Conservation (phyloP, 176 grass and related monocot genomes). For the Elymus sibiricus region DNA sequence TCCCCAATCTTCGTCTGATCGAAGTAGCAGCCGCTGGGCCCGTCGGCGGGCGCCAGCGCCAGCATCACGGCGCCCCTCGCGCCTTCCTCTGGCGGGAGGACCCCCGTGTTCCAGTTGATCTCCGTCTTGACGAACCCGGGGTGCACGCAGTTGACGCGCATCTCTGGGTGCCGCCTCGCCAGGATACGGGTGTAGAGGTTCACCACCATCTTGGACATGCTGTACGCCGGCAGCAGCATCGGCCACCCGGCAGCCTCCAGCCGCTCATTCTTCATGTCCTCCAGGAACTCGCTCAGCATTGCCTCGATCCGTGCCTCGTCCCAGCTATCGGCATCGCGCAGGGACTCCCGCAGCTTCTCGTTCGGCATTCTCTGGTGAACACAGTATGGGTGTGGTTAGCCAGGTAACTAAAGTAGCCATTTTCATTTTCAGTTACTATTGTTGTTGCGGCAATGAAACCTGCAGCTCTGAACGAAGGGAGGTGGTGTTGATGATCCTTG, state of each 20-base stretch:
- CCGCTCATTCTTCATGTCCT: conserved; percentile 50
- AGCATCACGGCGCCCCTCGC: conserved; percentile 58
- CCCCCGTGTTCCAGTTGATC: conserved; percentile 53
- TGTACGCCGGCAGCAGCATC: conserved; percentile 66
- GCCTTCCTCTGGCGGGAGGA: conserved; percentile 49
- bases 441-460: not conserved
- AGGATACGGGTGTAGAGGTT: conserved; percentile 58
- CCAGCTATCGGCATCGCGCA: conserved; percentile 38
- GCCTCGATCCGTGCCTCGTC: conserved; percentile 29
- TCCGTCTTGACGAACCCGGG: conserved; percentile 62
- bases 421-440: too few species aligned
- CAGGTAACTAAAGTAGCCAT: too few species aligned
- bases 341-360: conserved; percentile 47
- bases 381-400: too few species aligned
- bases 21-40: conserved; percentile 54
- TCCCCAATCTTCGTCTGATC: conserved; percentile 43
- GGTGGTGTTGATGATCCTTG: conserved; percentile 62
- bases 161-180: conserved; percentile 42
- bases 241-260: conserved; percentile 68
- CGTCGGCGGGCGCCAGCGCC: conserved; percentile 39
- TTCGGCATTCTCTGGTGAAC: conserved; percentile 56
- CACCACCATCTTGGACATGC: conserved; percentile 57
- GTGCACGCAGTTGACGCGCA: conserved; percentile 57
- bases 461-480: conserved; percentile 67
- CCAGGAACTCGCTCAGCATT: conserved; percentile 45